Evolutionary conservation across 2,329 filamentous ascomycete genomes (phyloP).

Genomic region (Zarea fungicola): DNA sequence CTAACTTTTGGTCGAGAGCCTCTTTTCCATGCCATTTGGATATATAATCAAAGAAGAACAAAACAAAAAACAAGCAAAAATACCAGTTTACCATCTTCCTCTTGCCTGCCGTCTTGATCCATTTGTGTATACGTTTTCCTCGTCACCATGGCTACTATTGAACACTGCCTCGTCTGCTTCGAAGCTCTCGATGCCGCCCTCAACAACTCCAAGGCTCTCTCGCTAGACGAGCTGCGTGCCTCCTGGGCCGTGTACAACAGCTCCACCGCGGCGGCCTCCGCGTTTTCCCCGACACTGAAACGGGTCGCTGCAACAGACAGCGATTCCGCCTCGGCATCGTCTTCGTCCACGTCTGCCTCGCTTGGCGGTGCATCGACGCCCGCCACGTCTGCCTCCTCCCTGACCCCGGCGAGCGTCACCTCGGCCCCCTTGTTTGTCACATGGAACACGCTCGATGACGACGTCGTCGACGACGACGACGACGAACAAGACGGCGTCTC

Average conservation of each 20-base stretch:
- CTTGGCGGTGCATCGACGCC: conserved; percentile 32
- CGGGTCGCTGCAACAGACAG: conserved; percentile 32
- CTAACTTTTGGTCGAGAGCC: not conserved
- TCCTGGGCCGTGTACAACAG: conserved; percentile 47
- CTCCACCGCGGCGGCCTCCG: conserved; percentile 15
- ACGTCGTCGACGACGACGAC: conserved; percentile 40
- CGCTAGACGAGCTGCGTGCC: conserved; percentile 63
- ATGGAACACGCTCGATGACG: conserved; percentile 67
- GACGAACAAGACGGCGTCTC: conserved; percentile 48
- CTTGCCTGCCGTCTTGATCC: conserved; percentile 3
- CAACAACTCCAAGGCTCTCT: conserved; percentile 60
- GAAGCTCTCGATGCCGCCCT: conserved; percentile 76
- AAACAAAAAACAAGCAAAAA: not conserved
- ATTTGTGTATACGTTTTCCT: no score
- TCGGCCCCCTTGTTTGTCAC: conserved; percentile 84
- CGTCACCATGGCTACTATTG: conserved; percentile 67
- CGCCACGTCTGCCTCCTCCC: conserved; percentile 34
- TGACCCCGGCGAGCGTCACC: conserved; percentile 26
- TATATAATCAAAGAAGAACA: not conserved
- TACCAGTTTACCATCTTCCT: not conserved
- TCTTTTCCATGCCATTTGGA: not conserved
- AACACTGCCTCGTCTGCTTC: conserved; percentile 92
- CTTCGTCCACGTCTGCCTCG: conserved; percentile 32
- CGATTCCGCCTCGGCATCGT: conserved; percentile 29
- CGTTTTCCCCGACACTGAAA: conserved; percentile 33